These are phyloP conservation scores for Novymonas esmeraldas DNA, from an alignment of 208 protist species.

Conservation along the genomic window DNA sequence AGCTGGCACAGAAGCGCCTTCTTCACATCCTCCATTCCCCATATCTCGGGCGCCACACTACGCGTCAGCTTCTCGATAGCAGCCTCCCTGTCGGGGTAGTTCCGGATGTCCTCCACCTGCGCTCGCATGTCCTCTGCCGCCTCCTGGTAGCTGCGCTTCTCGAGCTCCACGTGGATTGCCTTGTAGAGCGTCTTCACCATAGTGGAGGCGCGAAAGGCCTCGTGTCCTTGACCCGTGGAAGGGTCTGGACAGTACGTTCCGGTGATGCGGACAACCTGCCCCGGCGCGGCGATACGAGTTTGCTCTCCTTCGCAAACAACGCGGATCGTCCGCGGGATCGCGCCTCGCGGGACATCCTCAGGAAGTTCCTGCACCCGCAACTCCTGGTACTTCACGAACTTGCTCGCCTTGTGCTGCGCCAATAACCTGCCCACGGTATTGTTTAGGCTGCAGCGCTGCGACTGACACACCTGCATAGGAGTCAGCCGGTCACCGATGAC, in stretches of 20 bases:
- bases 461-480: slow-evolving; percentile 85
- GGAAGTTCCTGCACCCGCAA: slow-evolving; percentile 89
- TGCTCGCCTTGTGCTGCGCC: slow-evolving; percentile 88
- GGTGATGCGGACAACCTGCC: slow-evolving; percentile 78
- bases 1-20: slow-evolving; percentile 98
- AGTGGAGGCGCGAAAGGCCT: slow-evolving; percentile 83
- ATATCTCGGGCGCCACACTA: slow-evolving; percentile 98
- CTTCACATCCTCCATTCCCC: slow-evolving; percentile 98
- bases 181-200: slow-evolving; percentile 88
- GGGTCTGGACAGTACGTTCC: slow-evolving; percentile 87
- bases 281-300: slow-evolving; percentile 76
- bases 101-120: slow-evolving; percentile 72
- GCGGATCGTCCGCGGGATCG: slow-evolving; percentile 85
- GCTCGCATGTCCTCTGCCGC: slow-evolving; percentile 67
- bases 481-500: slow-evolving; percentile 86
- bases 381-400: slow-evolving; percentile 89
- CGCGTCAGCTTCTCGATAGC: slow-evolving; percentile 97
- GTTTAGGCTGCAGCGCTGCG: slow-evolving; percentile 86
- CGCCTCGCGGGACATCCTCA: slow-evolving; percentile 85
- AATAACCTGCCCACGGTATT: slow-evolving; percentile 78
- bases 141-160: slow-evolving; percentile 89
- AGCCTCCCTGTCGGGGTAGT: slow-evolving; percentile 76
- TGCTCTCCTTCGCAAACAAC: slow-evolving; percentile 89
- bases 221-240: slow-evolving; percentile 81
- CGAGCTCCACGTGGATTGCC: slow-evolving; percentile 71